Percentiles rank a stretch among this genome's conserved stretches.
These are phyloP conservation scores for Blepharisma stoltei DNA, from an alignment of 73 alveolate genomes.

Conservation along the genomic window DNA sequence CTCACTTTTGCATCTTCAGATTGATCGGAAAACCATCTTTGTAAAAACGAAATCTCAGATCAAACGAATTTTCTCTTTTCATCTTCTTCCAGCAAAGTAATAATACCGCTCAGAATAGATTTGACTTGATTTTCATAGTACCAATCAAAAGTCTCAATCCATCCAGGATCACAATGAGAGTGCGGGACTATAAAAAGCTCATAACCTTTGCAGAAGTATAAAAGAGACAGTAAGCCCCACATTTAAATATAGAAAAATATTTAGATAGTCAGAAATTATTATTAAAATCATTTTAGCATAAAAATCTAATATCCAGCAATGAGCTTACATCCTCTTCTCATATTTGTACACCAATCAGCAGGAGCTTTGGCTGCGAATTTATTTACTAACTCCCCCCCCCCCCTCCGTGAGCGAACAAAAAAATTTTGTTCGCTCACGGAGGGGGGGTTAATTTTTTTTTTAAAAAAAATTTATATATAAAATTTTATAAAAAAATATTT, in stretches of 20 bases:
- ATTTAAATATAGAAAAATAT: no score
- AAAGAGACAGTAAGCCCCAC: no score
- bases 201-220: no score
- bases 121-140: conserved; percentile 39
- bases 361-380: conserved; percentile 50
- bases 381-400: no score
- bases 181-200: conserved; percentile 51
- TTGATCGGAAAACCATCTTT: conserved; percentile 53
- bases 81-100: conserved; percentile 29
- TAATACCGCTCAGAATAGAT: conserved; percentile 26
- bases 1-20: neutral
- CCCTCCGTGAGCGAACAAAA: no score
- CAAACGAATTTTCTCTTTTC: conserved; percentile 42
- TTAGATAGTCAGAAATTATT: no score
- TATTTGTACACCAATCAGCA: conserved; percentile 41
- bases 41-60: conserved; percentile 62
- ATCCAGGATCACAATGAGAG: conserved; percentile 85
- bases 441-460: no score
- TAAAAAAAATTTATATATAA: conserved; percentile 12
- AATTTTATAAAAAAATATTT: no score
- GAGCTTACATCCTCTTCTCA: conserved; percentile 42
- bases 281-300: no score
- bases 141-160: conserved; percentile 73
- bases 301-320: neutral
- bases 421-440: no score